Evolutionary conservation across 2,329 filamentous ascomycete species (phyloP).

Genomic region (Ambrosiella beaveri): DNA sequence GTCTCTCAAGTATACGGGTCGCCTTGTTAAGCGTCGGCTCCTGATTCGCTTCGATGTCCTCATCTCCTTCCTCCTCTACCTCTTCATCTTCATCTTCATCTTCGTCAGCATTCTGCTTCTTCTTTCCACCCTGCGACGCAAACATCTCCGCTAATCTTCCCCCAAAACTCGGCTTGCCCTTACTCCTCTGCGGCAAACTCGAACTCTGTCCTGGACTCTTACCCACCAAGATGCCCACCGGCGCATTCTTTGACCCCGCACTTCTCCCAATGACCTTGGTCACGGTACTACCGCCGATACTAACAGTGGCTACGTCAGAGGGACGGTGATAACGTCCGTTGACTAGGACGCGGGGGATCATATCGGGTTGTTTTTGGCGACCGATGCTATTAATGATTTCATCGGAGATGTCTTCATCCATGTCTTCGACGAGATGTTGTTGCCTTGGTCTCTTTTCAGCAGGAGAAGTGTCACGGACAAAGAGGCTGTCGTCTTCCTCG

Average conservation of each 20-base stretch:
- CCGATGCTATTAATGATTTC: not conserved
- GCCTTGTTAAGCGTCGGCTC: not conserved
- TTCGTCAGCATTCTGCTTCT: constrained; percentile 12
- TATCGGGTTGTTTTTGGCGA: not conserved
- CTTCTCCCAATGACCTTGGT: constrained; percentile 47
- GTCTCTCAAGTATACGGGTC: not conserved
- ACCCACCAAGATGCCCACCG: no score
- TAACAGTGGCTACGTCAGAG: constrained; percentile 55
- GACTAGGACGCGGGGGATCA: not conserved
- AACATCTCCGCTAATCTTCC: constrained; percentile 28
- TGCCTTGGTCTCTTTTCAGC: not conserved
- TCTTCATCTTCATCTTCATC: constrained; percentile 16
- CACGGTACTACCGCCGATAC: constrained; percentile 50
- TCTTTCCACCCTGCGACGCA: constrained; percentile 18
- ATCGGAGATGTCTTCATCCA: not conserved
- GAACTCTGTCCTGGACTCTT: not conserved
- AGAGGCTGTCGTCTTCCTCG: constrained; percentile 4
- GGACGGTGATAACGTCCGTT: constrained; percentile 29
- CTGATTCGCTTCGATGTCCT: constrained; percentile 28
- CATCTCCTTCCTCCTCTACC: constrained; percentile 18
- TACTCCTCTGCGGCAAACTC: not conserved
- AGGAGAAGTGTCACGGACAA: not conserved
- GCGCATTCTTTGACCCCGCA: constrained; percentile 17
- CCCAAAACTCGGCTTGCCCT: constrained; percentile 24
- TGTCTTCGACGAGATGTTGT: not conserved